Evolutionary conservation across 805 yeast species (phyloP), one percentile per base, ranked within the genome.

Genomic region (Candida railenensis): DNA sequence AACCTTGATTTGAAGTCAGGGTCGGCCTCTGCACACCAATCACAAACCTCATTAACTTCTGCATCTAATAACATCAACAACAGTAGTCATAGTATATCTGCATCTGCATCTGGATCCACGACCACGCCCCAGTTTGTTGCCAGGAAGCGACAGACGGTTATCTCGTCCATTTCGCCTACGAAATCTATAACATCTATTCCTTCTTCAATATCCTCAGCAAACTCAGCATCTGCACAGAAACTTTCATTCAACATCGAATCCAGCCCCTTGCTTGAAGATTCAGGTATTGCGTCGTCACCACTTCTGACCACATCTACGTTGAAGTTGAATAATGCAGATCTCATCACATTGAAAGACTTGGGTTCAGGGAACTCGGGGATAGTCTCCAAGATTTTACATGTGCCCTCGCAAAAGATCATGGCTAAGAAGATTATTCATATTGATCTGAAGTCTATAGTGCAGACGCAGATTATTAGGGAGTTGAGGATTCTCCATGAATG

Each of bases 321-420:
- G 20, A 61, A 57, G 38, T 56, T 72, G 30, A 59, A 62, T 44
- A 67, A 61, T 51, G 82, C 81, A 37, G 97, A 94, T 58, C 66
- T 94, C 21, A 80, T 90, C 14, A 80, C 83, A 30, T 63, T 94
- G 44, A 83, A 88, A 49, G 83, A 82, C 50, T 73, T 94, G 43
- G 99, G 99, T 8, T 78, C 89, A 22, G 99, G 99, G 11, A 91
- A 89, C 61, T 89, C 96, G 11, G 99, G 99, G 2, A 83, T 89
- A 1, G 99, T 94, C 2, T 73, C 86, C 40, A 89, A 91, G 59
- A 95, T 90, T 11, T 68, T 89, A 44, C 98, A 94, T 65, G 77
- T 88, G 3, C 97, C 98, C 9, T 83, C 92, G 8, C 89, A 90
- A 51, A 84, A 83, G 48, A 79, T 85, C 25, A 87, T 94, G 89